Evolutionary conservation across 139 green algal genomes (phyloP), one percentile per base, ranked within the genome.

Genomic region (Chlorella sp.): DNA sequence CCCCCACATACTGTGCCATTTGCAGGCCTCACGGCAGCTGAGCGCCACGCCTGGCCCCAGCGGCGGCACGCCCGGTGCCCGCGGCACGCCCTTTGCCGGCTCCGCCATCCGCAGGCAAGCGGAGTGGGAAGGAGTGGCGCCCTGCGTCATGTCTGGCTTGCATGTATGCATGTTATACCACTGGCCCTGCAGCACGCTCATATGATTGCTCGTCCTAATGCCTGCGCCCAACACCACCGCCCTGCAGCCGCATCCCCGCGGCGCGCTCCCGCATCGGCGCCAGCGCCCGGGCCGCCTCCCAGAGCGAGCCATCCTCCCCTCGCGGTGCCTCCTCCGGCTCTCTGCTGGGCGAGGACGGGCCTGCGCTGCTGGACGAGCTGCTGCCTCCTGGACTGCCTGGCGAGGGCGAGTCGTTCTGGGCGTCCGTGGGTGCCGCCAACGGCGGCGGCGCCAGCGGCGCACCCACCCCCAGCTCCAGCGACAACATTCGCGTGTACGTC

Each of bases 401-500:
- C 14, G 28, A 34, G 28, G 77, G 73, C 14, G 77, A 83, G 19
- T 28, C 56, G 36, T 51, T 44, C 28, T 74, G 68, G 36, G n/a
- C 36, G 36, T 34, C 30, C 34, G 32, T 36, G 34, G 67, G 30
- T 7, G 67, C 67, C 4, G n/a, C 26, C 76, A 54, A 30, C 72
- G 30, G 40, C 40, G 70, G 38, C 19, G 70, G 22, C 30, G 28
- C 51, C 32, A 32, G 46, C 46, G 32, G 51, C 24, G 58, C 34
- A 56, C 70, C 40, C 70, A 36, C 70, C 70, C 26, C 26, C 70
- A 60, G 40, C 40, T 34, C 40, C 40, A 32, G 51, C 51, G 86
- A 90, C 73, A 67, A 67, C 30, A 72, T 91, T 26, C 79, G 82
- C 62, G 89, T 92, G 20, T 80, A 88, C 60, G 83, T 93, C 32